Evolutionary conservation across 2,329 filamentous ascomycete genomes (phyloP).

Genomic region (Didymella arachidicola): DNA sequence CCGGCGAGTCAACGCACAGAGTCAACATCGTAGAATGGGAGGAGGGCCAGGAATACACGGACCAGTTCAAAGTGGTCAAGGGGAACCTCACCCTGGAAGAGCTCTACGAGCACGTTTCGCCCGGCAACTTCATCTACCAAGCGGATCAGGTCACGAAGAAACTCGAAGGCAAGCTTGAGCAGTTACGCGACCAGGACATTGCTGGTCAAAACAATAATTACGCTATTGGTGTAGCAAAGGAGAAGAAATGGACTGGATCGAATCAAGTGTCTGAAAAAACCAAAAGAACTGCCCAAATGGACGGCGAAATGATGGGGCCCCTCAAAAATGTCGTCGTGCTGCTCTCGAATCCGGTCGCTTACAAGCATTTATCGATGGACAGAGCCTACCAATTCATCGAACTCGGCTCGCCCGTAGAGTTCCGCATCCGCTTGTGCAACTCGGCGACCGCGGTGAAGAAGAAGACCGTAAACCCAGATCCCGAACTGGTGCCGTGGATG

Average conservation of each 20-base stretch:
- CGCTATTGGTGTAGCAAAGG: constrained; percentile 19
- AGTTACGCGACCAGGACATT: constrained; percentile 8
- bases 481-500: constrained; percentile 30
- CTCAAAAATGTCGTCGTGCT: constrained; percentile 33
- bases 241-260: not conserved
- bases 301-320: constrained; percentile 18
- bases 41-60: constrained; percentile 5
- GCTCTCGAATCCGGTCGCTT: constrained; percentile 21
- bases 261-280: not conserved
- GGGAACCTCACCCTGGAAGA: constrained; percentile 31
- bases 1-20: constrained; percentile 23
- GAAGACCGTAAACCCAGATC: constrained; percentile 1
- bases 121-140: constrained; percentile 33
- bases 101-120: constrained; percentile 29
- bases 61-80: constrained; percentile 12
- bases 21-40: constrained; percentile 28
- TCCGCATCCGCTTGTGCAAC: constrained; percentile 25
- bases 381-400: constrained; percentile 38
- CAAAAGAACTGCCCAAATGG: not conserved
- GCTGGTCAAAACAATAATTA: constrained; percentile 17
- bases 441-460: constrained; percentile 9
- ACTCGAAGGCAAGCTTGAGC: constrained; percentile 5
- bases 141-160: constrained; percentile 9
- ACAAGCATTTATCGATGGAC: constrained; percentile 26
- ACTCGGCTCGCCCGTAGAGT: constrained; percentile 33